phyloP scores from a whole-genome alignment of 2,329 filamentous ascomycete genomes.

The Rhexocercosporidium sp. region DNA sequence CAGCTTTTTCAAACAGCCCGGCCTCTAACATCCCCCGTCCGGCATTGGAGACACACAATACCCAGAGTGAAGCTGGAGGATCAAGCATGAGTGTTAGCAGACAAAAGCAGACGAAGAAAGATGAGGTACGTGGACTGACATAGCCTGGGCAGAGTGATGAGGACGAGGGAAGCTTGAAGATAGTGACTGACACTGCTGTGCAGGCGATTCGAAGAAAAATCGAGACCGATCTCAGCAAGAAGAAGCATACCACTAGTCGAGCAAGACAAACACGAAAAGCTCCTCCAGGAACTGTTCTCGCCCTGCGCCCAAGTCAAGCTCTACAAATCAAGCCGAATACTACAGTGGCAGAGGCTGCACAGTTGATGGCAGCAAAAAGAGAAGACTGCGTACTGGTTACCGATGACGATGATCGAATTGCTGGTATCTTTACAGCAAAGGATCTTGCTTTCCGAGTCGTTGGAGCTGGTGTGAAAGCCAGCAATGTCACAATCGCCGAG shows the following conservation, averaged over 20 bases:
- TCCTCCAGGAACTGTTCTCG: constrained; percentile 92
- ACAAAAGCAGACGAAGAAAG: constrained; percentile 94
- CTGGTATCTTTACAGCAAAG: constrained; percentile 98
- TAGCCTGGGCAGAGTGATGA: neutral
- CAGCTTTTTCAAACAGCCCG: constrained; percentile 64
- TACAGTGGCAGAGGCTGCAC: constrained; percentile 93
- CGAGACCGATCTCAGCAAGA: constrained; percentile 97
- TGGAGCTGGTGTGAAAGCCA: constrained; percentile 85
- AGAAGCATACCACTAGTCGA: constrained; percentile 80
- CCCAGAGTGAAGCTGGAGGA: constrained; percentile 54
- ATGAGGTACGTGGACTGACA: constrained; percentile 73
- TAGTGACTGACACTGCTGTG: constrained; percentile 30
- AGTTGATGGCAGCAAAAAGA: constrained; percentile 98
- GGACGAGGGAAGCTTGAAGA: neutral
- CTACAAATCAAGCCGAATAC: constrained; percentile 97
- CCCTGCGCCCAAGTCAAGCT: constrained; percentile 91
- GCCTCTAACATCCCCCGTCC: constrained; percentile 75
- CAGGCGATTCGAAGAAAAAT: constrained; percentile 97
- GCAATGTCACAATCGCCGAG: constrained; percentile 89
- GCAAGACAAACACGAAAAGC: constrained; percentile 89
- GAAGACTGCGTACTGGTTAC: constrained; percentile 98
- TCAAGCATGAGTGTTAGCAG: constrained; percentile 90
- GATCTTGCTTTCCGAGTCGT: constrained; percentile 97
- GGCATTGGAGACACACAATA: constrained; percentile 62
- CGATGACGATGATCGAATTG: constrained; percentile 96